phyloP scores from a whole-genome alignment of 2,329 filamentous ascomycete genomes.

The Cytospora mali region DNA sequence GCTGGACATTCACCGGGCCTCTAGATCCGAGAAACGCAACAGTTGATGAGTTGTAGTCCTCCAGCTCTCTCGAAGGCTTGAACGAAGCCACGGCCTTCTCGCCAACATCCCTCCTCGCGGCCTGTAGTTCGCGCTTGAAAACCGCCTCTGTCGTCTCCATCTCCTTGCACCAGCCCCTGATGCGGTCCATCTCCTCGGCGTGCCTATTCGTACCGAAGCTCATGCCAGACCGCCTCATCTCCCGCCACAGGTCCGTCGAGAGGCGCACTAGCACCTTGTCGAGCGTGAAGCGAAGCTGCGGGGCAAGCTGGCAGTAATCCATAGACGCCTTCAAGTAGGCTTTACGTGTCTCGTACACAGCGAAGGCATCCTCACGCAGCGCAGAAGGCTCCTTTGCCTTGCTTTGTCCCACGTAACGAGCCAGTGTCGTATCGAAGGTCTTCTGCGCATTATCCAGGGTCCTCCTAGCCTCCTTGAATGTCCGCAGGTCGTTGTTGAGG shows the following conservation, averaged over 20 bases:
- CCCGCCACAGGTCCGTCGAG: conserved; percentile 84
- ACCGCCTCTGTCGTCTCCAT: conserved; percentile 87
- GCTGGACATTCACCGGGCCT: conserved; percentile 66
- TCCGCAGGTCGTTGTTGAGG: conserved; percentile 74
- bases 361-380: conserved; percentile 91
- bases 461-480: conserved; percentile 83
- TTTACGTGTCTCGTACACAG: conserved; percentile 89
- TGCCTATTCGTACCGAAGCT: conserved; percentile 67
- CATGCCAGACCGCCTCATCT: conserved; percentile 75
- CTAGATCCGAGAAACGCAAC: conserved; percentile 81
- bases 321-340: conserved; percentile 88
- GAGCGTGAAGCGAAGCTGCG: conserved; percentile 79
- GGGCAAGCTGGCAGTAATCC: conserved; percentile 88
- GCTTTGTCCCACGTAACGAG: conserved; percentile 80
- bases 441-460: conserved; percentile 79
- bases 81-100: conserved; percentile 70
- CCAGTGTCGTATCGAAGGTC: conserved; percentile 77
- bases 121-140: conserved; percentile 79
- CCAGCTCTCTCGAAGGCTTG: conserved; percentile 86
- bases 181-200: conserved; percentile 82
- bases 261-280: conserved; percentile 86
- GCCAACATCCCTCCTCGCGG: conserved; percentile 79
- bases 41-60: conserved; percentile 88
- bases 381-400: conserved; percentile 94
- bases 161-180: conserved; percentile 90